Conservation (phyloP, 768 basidiomycete species). For the Russula vinacea region DNA sequence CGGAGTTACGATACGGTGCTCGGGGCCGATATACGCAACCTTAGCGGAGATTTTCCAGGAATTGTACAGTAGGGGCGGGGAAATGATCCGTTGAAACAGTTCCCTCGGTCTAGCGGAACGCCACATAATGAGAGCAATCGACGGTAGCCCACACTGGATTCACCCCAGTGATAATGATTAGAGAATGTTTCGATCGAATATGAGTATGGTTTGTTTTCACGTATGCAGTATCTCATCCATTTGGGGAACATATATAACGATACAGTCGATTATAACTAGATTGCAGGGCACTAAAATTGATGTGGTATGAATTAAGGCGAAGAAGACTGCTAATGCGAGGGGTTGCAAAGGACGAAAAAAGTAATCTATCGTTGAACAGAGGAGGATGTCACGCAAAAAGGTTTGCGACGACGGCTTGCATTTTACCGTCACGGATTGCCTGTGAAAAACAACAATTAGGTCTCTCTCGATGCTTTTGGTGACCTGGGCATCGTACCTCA, state of each 20-base stretch:
- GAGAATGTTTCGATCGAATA: not conserved
- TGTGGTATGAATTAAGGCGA: not conserved
- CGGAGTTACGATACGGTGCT: too few relatives aligned
- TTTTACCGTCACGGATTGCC: slow-evolving; percentile 68
- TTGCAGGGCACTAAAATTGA: not conserved
- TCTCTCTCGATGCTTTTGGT: not conserved
- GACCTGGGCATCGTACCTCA: slow-evolving; percentile 45
- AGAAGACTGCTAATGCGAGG: not conserved
- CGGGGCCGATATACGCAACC: too few relatives aligned
- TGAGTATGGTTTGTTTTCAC: not conserved
- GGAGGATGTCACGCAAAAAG: slow-evolving; percentile 41
- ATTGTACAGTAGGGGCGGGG: not conserved
- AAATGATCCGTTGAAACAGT: not conserved
- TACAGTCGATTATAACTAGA: not conserved
- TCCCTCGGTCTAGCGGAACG: not conserved
- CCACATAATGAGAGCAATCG: not conserved
- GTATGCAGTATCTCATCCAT: not conserved
- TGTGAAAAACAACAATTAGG: slow-evolving; percentile 19
- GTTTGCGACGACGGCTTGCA: slow-evolving; percentile 54
- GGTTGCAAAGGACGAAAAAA: not conserved
- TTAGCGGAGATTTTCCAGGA: not conserved
- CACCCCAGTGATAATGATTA: not conserved
- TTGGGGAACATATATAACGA: not conserved
- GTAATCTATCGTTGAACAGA: not conserved
- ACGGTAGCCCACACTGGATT: not conserved